Conservation (phyloP, 257 asterid species). For the Leonotis leonurus region DNA sequence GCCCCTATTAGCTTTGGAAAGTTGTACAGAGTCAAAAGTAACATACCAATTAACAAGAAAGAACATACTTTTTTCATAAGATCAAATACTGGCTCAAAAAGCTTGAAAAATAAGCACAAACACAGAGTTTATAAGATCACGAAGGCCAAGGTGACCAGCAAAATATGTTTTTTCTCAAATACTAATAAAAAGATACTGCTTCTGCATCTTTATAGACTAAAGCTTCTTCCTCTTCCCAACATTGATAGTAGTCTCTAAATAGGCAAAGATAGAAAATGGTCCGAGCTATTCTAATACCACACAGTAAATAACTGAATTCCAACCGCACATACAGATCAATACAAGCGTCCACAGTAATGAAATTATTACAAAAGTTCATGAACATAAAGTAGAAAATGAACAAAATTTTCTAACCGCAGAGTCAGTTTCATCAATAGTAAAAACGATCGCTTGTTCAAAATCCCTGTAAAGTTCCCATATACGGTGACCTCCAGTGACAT, state of each 20-base stretch:
- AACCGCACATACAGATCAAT: background rate
- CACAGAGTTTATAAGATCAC: background rate
- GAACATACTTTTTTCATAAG: background rate
- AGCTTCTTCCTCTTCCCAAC: background rate
- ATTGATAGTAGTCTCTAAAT: background rate
- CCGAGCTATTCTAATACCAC: background rate
- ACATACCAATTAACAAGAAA: slow-evolving; percentile 3
- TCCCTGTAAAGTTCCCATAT: slow-evolving; percentile 82
- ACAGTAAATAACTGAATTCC: background rate
- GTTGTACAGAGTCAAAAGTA: background rate
- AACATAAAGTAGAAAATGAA: slow-evolving; percentile 10
- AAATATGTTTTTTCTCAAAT: background rate
- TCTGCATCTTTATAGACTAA: background rate
- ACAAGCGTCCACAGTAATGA: background rate
- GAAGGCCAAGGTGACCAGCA: too few species aligned
- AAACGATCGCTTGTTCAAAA: slow-evolving; percentile 66
- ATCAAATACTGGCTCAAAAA: background rate
- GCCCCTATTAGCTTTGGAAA: slow-evolving; percentile 11
- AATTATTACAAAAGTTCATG: background rate
- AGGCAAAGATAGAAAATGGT: background rate
- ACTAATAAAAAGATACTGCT: background rate
- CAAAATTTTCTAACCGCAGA: slow-evolving; percentile 37
- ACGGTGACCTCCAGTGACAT: slow-evolving; percentile 71
- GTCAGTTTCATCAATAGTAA: slow-evolving; percentile 53
- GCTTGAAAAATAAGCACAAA: background rate